phyloP scores from a whole-genome alignment of 2,329 filamentous ascomycete species.

The Calonectria montana region DNA sequence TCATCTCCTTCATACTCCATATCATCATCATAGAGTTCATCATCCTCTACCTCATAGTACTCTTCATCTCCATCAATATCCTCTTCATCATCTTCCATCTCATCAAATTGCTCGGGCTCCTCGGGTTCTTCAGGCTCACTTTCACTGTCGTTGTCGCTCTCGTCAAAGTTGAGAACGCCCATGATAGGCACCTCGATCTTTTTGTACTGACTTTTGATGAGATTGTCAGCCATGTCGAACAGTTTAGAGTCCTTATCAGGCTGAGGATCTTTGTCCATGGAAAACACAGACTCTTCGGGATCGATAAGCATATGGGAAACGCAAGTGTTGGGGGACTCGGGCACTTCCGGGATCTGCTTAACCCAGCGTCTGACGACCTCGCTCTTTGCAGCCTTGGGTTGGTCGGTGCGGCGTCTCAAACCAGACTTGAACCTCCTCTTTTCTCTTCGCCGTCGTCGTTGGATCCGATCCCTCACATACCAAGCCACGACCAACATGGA shows the following conservation, averaged over 20 bases:
- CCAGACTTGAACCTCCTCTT: constrained; percentile 56
- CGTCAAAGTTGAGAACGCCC: constrained; percentile 57
- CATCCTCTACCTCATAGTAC: constrained; percentile 44
- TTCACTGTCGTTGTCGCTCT: constrained; percentile 56
- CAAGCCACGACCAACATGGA: constrained; percentile 62
- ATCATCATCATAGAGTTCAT: constrained; percentile 38
- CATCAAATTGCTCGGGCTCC: constrained; percentile 41
- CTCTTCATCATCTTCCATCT: constrained; percentile 43
- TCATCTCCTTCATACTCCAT: constrained; percentile 43
- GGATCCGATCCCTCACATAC: constrained; percentile 61
- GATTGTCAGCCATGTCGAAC: constrained; percentile 57
- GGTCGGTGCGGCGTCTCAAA: constrained; percentile 48
- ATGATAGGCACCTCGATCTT: constrained; percentile 59
- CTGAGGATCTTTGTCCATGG: constrained; percentile 52
- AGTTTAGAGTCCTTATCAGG: constrained; percentile 57
- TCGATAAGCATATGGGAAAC: constrained; percentile 46
- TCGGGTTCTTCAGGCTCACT: constrained; percentile 44
- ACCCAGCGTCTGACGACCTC: constrained; percentile 58
- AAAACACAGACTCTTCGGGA: constrained; percentile 53
- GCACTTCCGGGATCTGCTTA: constrained; percentile 51
- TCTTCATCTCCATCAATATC: constrained; percentile 38
- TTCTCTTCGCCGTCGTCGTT: constrained; percentile 53
- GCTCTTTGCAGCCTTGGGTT: constrained; percentile 51
- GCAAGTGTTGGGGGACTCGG: constrained; percentile 46
- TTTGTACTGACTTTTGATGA: constrained; percentile 61